These are phyloP conservation scores for Fusarium concolor DNA, from an alignment of 2,329 filamentous ascomycete genomes.

Conservation along the genomic window DNA sequence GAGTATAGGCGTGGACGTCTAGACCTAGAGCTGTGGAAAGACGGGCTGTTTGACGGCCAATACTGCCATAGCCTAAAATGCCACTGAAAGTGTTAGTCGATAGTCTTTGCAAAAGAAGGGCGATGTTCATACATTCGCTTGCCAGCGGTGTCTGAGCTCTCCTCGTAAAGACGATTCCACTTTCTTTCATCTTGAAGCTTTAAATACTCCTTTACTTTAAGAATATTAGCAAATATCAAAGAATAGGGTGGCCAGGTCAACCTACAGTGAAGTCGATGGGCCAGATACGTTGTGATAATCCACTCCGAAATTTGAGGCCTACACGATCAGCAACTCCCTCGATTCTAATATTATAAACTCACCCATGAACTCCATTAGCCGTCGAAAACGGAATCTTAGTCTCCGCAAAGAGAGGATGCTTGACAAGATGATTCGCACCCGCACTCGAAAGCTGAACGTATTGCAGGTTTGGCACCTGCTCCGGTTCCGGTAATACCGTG, in stretches of 20 bases:
- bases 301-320: slow-evolving; percentile 69
- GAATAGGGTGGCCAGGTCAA: neutral
- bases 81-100: slow-evolving; percentile 50
- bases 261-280: slow-evolving; percentile 61
- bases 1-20: slow-evolving; percentile 80
- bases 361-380: slow-evolving; percentile 70
- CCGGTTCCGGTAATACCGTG: slow-evolving; percentile 55
- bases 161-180: slow-evolving; percentile 54
- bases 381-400: slow-evolving; percentile 64
- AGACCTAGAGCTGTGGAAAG: slow-evolving; percentile 75
- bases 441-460: slow-evolving; percentile 67
- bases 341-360: slow-evolving; percentile 19
- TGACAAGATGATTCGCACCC: slow-evolving; percentile 62
- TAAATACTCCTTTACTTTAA: slow-evolving; percentile 58
- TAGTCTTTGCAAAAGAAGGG: accelerated
- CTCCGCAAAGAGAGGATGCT: slow-evolving; percentile 61
- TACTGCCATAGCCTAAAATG: slow-evolving; percentile 66
- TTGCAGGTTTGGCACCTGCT: slow-evolving; percentile 60
- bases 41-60: slow-evolving; percentile 65
- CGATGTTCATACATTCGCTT: slow-evolving; percentile 60
- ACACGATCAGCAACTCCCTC: neutral
- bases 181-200: slow-evolving; percentile 56
- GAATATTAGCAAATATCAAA: neutral
- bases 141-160: slow-evolving; percentile 58
- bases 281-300: slow-evolving; percentile 64